Conservation (phyloP, 768 basidiomycete genomes). For the Russula earlei region DNA sequence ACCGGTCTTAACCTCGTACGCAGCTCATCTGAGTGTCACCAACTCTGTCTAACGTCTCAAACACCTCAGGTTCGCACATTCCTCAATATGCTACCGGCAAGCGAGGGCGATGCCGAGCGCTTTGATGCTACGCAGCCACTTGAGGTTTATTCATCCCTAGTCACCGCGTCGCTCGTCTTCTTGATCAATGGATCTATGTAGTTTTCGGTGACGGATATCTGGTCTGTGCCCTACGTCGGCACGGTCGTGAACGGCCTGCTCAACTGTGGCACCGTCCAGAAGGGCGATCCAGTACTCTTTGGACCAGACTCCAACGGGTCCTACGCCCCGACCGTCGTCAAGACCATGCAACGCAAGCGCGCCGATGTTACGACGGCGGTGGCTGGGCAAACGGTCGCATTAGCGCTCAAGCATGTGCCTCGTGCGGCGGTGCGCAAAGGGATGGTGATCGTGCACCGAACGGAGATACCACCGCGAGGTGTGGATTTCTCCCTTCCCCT, state of each 20-base stretch:
- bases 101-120: conserved; percentile 73
- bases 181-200: conserved; percentile 24
- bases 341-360: conserved; percentile 90
- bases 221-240: conserved; percentile 82
- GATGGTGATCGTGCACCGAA: conserved; percentile 83
- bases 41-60: background rate
- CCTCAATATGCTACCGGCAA: conserved; percentile 83
- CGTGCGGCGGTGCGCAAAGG: conserved; percentile 81
- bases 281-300: conserved; percentile 73
- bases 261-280: conserved; percentile 62
- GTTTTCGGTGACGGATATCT: conserved; percentile 81
- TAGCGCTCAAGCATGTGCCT: conserved; percentile 85
- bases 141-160: conserved; percentile 39
- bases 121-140: conserved; percentile 73
- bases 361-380: conserved; percentile 78
- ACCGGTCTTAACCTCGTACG: conserved; percentile 72
- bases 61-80: conserved; percentile 65
- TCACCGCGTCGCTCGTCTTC: background rate
- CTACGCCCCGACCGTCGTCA: conserved; percentile 69
- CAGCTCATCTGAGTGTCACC: background rate
- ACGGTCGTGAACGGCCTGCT: conserved; percentile 81
- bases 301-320: conserved; percentile 93
- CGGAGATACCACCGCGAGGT: conserved; percentile 73
- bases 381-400: conserved; percentile 91
- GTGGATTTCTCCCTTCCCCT: conserved; percentile 13